Evolutionary conservation across 208 protist genomes (phyloP).

Genomic region (Leishmania turanica): DNA sequence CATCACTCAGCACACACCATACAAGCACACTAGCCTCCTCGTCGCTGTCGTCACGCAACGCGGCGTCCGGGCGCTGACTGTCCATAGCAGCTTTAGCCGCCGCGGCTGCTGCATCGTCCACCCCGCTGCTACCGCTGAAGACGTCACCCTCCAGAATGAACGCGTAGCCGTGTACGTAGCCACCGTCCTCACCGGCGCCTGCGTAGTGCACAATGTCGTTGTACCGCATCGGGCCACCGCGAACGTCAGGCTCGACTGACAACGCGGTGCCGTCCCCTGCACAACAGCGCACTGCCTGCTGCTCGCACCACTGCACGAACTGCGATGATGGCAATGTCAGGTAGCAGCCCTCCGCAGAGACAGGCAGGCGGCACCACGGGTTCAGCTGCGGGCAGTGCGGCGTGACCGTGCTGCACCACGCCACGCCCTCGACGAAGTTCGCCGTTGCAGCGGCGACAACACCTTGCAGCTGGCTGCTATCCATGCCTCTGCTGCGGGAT

Average conservation of each 20-base stretch:
- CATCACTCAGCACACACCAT: constrained; percentile 50
- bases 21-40: constrained; percentile 35
- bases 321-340: constrained; percentile 50
- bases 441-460: constrained; percentile 24
- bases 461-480: constrained; percentile 11
- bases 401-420: constrained; percentile 18
- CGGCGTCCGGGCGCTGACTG: constrained; percentile 3
- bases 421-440: constrained; percentile 26
- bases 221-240: constrained; percentile 37
- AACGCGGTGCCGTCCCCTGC: neutral
- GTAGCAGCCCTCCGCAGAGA: constrained; percentile 68
- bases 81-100: neutral
- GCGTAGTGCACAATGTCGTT: constrained; percentile 28
- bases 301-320: constrained; percentile 36
- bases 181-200: constrained; percentile 13
- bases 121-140: constrained; percentile 9
- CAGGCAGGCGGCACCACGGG: constrained; percentile 37
- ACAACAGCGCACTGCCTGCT: constrained; percentile 31
- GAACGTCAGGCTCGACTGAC: constrained; percentile 3
- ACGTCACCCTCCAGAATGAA: constrained; percentile 37
- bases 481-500: neutral
- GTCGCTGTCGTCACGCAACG: neutral
- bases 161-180: constrained; percentile 59
- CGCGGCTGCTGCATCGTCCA: neutral
- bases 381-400: constrained; percentile 27